These are phyloP conservation scores for Triangularia verruculosa DNA, from an alignment of 2,329 filamentous ascomycete genomes.

Conservation along the genomic window DNA sequence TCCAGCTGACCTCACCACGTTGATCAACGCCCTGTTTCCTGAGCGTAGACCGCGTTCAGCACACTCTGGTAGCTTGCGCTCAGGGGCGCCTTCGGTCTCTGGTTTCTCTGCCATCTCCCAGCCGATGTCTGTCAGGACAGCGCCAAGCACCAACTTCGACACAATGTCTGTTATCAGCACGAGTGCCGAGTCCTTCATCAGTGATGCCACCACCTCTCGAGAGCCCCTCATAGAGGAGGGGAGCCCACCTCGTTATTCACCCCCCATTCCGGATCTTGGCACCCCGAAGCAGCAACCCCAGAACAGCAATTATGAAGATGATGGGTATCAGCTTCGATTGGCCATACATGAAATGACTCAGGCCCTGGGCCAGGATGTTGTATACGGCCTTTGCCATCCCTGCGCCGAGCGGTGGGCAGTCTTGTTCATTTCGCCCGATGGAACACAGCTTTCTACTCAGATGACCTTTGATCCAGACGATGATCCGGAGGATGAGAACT, in stretches of 20 bases:
- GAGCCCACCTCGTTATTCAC: constrained; percentile 54
- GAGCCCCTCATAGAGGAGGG: constrained; percentile 61
- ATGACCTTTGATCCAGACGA: constrained; percentile 71
- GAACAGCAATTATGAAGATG: constrained; percentile 57
- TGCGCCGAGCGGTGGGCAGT: constrained; percentile 82
- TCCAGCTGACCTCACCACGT: constrained; percentile 72
- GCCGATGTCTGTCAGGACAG: constrained; percentile 60
- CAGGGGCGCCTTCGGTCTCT: constrained; percentile 63
- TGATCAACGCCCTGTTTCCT: constrained; percentile 82
- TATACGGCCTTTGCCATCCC: constrained; percentile 69
- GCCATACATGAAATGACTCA: constrained; percentile 71
- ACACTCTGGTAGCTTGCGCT: constrained; percentile 61
- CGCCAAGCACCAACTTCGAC: constrained; percentile 55
- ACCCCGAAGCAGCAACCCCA: constrained; percentile 40
- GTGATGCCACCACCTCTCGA: constrained; percentile 64
- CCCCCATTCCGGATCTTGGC: constrained; percentile 43
- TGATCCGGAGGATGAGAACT: constrained; percentile 61
- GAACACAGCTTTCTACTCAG: constrained; percentile 64
- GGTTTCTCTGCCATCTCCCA: constrained; percentile 68
- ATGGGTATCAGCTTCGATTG: constrained; percentile 62
- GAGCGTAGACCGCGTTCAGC: constrained; percentile 64
- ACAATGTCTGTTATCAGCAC: constrained; percentile 69
- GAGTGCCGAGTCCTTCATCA: constrained; percentile 69
- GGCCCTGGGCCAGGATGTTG: constrained; percentile 59
- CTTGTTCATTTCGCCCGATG: constrained; percentile 72